Evolutionary conservation across 208 protist genomes (phyloP).

Genomic region (Leishmania mexicana): DNA sequence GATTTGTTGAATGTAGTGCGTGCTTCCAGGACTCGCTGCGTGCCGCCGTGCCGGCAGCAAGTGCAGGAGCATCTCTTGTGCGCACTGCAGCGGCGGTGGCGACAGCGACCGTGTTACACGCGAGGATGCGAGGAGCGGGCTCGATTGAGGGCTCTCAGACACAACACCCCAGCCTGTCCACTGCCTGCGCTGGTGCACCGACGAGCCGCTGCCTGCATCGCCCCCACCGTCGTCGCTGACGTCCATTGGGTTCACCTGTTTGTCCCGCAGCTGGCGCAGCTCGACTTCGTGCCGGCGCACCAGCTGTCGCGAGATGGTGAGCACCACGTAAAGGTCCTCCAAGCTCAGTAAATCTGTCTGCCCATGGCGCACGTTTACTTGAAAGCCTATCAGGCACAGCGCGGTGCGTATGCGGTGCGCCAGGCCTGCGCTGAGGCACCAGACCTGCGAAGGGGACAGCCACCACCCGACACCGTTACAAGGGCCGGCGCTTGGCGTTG

Average conservation of each 20-base stretch:
- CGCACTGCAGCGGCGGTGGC: neutral
- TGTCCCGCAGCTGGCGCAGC: slow-evolving; percentile 1
- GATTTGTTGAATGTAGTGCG: slow-evolving; percentile 9
- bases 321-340: slow-evolving; percentile 75
- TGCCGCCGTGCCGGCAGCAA: slow-evolving; percentile 22
- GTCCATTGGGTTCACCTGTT: neutral
- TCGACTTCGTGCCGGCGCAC: slow-evolving; percentile 5
- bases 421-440: slow-evolving; percentile 41
- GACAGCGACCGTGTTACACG: neutral
- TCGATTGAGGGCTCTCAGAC: neutral
- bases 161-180: neutral
- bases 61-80: neutral
- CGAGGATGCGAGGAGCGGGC: neutral
- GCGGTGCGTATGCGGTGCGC: slow-evolving; percentile 44
- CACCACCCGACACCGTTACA: slow-evolving; percentile 35
- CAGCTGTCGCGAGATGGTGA: slow-evolving; percentile 43
- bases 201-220: neutral
- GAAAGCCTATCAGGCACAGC: slow-evolving; percentile 67
- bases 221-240: neutral
- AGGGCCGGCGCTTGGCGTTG: neutral
- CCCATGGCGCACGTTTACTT: slow-evolving; percentile 41
- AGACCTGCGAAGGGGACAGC: slow-evolving; percentile 69
- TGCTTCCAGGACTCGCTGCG: slow-evolving; percentile 19
- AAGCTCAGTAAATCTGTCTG: slow-evolving; percentile 40
- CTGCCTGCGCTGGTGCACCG: neutral